These are phyloP conservation scores for Saccharomycopsis hybrid DNA, from an alignment of 1,139 yeast genomes.

Conservation along the genomic window DNA sequence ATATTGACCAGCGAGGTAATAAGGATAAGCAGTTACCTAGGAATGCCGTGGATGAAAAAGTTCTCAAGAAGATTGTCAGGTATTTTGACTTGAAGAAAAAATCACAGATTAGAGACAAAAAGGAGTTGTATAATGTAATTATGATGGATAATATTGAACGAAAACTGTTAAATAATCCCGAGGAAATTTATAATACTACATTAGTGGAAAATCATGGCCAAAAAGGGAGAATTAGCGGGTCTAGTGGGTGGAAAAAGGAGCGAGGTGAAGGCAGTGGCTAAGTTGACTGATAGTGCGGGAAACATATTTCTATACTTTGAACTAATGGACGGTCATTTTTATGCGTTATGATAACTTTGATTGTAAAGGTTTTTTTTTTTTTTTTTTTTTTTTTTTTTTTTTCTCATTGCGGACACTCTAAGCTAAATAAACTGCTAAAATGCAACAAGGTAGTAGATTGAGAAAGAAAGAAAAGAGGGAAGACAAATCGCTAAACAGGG, in stretches of 20 bases:
- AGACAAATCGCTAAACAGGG: background rate
- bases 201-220: constrained; percentile 1
- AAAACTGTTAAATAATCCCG: constrained; percentile 21
- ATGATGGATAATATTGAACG: constrained; percentile 13
- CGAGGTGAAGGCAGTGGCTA: constrained; percentile 53
- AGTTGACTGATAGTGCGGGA: too few species aligned
- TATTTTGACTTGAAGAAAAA: constrained; percentile 30
- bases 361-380: too few species aligned
- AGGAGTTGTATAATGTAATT: constrained; percentile 33
- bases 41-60: constrained; percentile 35
- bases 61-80: constrained; percentile 5
- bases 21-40: constrained; percentile 48
- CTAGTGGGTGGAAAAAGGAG: constrained; percentile 60
- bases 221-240: constrained; percentile 67
- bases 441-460: background rate
- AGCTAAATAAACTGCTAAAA: too few species aligned
- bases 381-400: too few species aligned
- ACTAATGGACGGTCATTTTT: too few species aligned
- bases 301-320: too few species aligned
- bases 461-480: background rate
- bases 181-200: constrained; percentile 10
- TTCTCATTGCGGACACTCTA: too few species aligned
- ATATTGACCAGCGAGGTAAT: constrained; percentile 40
- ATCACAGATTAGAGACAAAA: constrained; percentile 32
- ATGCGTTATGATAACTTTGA: too few species aligned